Evolutionary conservation across 202 grass and related monocot genomes (phyloP).

Genomic region (Hordeum pubiflorum): DNA sequence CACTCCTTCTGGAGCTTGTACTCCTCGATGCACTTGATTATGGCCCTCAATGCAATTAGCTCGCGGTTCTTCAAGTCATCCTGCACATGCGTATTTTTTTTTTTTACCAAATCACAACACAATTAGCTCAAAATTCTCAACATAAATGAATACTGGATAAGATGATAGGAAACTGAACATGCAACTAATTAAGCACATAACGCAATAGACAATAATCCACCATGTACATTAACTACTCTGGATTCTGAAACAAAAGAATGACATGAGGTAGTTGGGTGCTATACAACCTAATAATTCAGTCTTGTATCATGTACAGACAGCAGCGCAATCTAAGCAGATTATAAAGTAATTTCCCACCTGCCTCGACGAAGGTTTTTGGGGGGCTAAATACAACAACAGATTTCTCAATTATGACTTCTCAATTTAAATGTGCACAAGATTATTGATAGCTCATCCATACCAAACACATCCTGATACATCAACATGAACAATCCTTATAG

Average conservation of each 20-base stretch:
- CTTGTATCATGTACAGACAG: neutral
- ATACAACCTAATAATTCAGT: neutral
- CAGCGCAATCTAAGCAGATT: neutral
- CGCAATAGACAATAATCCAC: neutral
- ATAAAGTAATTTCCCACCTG: neutral
- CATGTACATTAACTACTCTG: neutral
- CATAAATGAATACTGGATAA: neutral
- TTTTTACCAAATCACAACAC: neutral
- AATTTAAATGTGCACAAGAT: neutral
- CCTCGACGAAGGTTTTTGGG: neutral
- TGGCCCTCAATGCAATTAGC: constrained; percentile 44
- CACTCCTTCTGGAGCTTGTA: constrained; percentile 75
- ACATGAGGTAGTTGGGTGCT: neutral
- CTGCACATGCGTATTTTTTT: constrained; percentile 4
- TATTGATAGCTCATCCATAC: neutral
- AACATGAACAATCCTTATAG: neutral
- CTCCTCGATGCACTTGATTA: constrained; percentile 63
- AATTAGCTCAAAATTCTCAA: neutral
- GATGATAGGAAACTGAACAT: neutral
- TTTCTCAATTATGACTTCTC: neutral
- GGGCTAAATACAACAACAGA: neutral
- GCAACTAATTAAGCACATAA: neutral
- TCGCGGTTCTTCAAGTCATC: constrained; percentile 49
- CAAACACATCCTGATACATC: constrained; percentile 13
- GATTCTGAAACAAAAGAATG: neutral